Conservation (phyloP, 2,329 filamentous ascomycete species). For the Penicillium sp. region DNA sequence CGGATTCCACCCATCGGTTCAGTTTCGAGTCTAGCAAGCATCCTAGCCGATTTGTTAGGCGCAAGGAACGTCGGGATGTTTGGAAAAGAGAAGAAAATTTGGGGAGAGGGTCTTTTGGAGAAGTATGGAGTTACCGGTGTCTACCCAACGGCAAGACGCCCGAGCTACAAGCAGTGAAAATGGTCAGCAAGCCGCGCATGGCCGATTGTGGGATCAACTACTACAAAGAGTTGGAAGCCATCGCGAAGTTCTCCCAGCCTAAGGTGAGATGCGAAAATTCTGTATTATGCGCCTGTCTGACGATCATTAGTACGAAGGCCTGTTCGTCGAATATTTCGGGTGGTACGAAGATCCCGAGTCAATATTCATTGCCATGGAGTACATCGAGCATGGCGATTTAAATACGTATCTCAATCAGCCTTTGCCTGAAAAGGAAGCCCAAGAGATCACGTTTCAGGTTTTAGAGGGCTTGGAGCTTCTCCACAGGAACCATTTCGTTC, state of each 20-base stretch:
- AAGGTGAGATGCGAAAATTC: neutral
- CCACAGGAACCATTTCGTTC: conserved; percentile 2
- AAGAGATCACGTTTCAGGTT: neutral
- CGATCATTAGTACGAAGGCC: conserved; percentile 1
- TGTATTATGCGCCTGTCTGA: neutral
- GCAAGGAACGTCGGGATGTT: too few species aligned
- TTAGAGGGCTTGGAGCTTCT: conserved; percentile 1
- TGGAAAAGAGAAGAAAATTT: too few species aligned
- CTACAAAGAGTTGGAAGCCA: conserved; percentile 3
- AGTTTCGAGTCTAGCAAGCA: too few species aligned
- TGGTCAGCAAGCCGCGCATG: neutral
- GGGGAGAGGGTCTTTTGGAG: too few species aligned
- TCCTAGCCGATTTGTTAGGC: too few species aligned
- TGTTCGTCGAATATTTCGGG: conserved; percentile 1
- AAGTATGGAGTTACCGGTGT: too few species aligned
- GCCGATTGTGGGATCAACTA: neutral
- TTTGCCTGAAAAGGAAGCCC: neutral
- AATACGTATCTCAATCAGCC: neutral
- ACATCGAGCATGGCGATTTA: conserved; percentile 2
- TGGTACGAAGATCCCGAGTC: neutral
- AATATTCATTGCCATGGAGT: conserved; percentile 7
- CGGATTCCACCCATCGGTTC: too few species aligned
- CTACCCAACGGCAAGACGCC: too few species aligned
- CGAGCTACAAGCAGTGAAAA: neutral
- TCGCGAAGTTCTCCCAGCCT: neutral